These are phyloP conservation scores for Trichoderma guizhouense DNA, from an alignment of 2,329 filamentous ascomycete genomes.

Conservation along the genomic window DNA sequence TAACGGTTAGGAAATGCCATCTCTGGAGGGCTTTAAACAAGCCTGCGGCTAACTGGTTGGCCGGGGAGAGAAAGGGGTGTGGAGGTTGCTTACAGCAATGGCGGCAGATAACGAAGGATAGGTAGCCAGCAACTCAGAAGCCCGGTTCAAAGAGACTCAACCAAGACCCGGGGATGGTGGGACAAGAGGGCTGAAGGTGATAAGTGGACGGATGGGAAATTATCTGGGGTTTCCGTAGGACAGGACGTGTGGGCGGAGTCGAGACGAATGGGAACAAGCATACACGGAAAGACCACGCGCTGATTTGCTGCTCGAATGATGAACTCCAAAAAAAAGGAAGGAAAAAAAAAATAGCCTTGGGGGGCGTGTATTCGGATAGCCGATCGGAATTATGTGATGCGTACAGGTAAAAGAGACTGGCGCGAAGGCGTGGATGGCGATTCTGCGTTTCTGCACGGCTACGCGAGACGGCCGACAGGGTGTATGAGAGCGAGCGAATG, in stretches of 20 bases:
- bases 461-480: slow-evolving; percentile 12
- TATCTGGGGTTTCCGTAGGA: slow-evolving; percentile 27
- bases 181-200: slow-evolving; percentile 31
- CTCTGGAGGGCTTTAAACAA: not conserved
- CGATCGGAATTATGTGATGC: slow-evolving; percentile 12
- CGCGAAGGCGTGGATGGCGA: slow-evolving; percentile 8
- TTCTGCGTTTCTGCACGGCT: not conserved
- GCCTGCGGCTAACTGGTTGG: not conserved
- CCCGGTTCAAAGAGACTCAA: slow-evolving; percentile 17
- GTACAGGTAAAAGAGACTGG: slow-evolving; percentile 7
- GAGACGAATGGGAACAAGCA: slow-evolving; percentile 12
- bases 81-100: slow-evolving; percentile 12
- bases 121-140: slow-evolving; percentile 20
- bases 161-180: slow-evolving; percentile 23
- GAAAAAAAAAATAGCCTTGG: not conserved
- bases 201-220: slow-evolving; percentile 24
- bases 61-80: not conserved
- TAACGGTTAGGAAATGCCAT: not conserved
- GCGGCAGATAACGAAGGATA: slow-evolving; percentile 23
- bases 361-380: slow-evolving; percentile 5
- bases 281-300: slow-evolving; percentile 10
- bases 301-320: slow-evolving; percentile 18
- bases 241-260: slow-evolving; percentile 17
- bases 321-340: slow-evolving; percentile 16
- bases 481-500: slow-evolving; percentile 6